Conservation (phyloP, 179 eudicot genomes). For the Patellifolia procumbens region DNA sequence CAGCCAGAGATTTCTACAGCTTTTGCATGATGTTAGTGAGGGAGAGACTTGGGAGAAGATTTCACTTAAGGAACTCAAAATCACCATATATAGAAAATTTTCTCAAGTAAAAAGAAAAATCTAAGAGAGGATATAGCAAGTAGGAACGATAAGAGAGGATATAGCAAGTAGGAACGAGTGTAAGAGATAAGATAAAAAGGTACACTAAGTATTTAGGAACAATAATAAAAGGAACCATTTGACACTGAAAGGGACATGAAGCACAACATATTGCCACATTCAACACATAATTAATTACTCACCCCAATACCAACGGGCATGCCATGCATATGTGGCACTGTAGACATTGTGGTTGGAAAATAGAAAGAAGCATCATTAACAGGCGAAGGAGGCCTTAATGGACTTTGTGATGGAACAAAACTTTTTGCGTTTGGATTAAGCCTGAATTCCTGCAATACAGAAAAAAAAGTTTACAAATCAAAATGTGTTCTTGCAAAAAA, state of each 20-base stretch:
- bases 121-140: not conserved
- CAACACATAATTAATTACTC: slow-evolving; percentile 37
- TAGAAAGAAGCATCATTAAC: slow-evolving; percentile 76
- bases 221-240: not conserved
- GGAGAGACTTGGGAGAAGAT: not conserved
- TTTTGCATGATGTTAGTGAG: not conserved
- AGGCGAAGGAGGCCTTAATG: slow-evolving; percentile 82
- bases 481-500: slow-evolving; percentile 4
- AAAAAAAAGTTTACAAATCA: not conserved
- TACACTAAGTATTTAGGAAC: not conserved
- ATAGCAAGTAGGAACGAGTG: no score
- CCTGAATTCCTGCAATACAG: slow-evolving; percentile 72
- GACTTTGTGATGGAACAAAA: slow-evolving; percentile 64
- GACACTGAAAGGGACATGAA: not conserved
- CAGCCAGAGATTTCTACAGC: not conserved
- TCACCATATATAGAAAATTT: not conserved
- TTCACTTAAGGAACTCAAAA: not conserved
- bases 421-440: slow-evolving; percentile 89
- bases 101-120: not conserved
- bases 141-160: not conserved
- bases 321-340: slow-evolving; percentile 76
- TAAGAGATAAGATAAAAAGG: no score
- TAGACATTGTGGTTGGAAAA: slow-evolving; percentile 55
- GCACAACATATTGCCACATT: not conserved
- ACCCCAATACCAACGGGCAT: slow-evolving; percentile 92